Conservation (phyloP, 2,329 filamentous ascomycete genomes). For the Dryadomyces sulphureus region DNA sequence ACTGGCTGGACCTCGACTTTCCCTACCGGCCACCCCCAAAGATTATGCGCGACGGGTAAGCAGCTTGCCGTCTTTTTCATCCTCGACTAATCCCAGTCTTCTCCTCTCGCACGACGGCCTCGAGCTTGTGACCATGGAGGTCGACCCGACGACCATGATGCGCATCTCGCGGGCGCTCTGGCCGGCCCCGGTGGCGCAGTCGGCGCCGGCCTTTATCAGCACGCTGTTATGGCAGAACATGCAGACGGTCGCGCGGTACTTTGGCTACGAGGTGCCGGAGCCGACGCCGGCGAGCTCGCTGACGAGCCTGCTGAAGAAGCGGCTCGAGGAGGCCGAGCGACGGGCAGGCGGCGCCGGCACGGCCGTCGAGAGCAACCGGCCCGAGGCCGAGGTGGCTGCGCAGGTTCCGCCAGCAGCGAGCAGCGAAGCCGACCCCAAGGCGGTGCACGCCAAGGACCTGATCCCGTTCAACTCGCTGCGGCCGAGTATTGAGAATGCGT, state of each 20-base stretch:
- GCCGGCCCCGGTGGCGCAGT: slow-evolving; percentile 35
- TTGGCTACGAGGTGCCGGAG: slow-evolving; percentile 25
- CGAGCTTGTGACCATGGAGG: slow-evolving; percentile 7
- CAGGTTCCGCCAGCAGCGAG: background rate
- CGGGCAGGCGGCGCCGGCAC: slow-evolving; percentile 8
- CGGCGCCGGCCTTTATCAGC: slow-evolving; percentile 36
- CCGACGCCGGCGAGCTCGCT: slow-evolving; percentile 9
- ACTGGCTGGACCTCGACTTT: slow-evolving; percentile 48
- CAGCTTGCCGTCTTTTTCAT: background rate
- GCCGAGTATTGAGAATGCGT: slow-evolving; percentile 19
- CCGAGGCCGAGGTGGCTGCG: background rate
- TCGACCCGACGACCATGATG: slow-evolving; percentile 13
- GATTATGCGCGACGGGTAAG: slow-evolving; percentile 44
- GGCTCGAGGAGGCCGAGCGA: slow-evolving; percentile 14
- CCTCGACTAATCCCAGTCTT: background rate
- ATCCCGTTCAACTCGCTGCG: slow-evolving; percentile 11
- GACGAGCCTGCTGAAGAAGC: slow-evolving; percentile 18
- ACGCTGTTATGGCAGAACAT: slow-evolving; percentile 31
- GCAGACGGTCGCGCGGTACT: slow-evolving; percentile 24
- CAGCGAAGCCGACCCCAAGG: background rate
- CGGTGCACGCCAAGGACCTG: slow-evolving; percentile 9
- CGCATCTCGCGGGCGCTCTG: slow-evolving; percentile 34
- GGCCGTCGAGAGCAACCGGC: background rate
- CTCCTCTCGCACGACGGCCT: slow-evolving; percentile 6
- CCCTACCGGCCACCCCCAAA: slow-evolving; percentile 43